Base-by-base conservation (phyloP, 176 grass and related monocot genomes). In the Musa itinerans region DNA sequence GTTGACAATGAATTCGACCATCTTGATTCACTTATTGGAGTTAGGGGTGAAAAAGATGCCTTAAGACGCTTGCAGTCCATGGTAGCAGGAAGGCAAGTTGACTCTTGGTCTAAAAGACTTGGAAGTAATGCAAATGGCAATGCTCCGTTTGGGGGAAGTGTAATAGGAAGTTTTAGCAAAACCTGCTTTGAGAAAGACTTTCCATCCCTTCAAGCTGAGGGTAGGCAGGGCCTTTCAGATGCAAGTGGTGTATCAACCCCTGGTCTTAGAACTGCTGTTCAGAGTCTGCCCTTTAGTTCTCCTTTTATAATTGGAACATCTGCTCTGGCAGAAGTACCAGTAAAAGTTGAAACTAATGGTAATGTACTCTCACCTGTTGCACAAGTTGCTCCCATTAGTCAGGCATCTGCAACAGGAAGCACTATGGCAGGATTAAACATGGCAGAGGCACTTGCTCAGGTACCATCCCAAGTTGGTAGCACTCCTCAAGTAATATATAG, bases 181-280 rank as follows among this genome's bases (percentile, higher is more conserved):
- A 54, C 50, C 48, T 78, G 75, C 72, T 86, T 86, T 48, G 84
- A 86, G 52, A 86, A 82, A 43, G 84, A 86, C 50, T 86, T 86
- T 34, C 84, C 84, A 57, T 82, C 84, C 64, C 69, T 86, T 51
- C 72, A 79, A 52, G 64, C 12, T 34, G 79, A 80, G 62, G 69
- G 49, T n/a, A 82, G 59, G 79, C 77, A 23, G 59, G 79, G 25
- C 2, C 50, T 16, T 10, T 11, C n/a, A 29, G 83, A 81, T 65
- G 57, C 63, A 13, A 29, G 25, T 22, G 74, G 75, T 80, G 80
- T 78, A 20, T 74, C 79, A 17, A 78, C 75, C 29, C 84, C 75
- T 52, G 73, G 83, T 73, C 69, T 81, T 71, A 81, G 49, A 79
- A 72, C 83, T 65, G 34, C 78, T 78, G 34, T 78, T 52, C 83